These are phyloP conservation scores for Spizellomyces punctatus DNA, from an alignment of 192 early-diverging fungal species.

Conservation along the genomic window DNA sequence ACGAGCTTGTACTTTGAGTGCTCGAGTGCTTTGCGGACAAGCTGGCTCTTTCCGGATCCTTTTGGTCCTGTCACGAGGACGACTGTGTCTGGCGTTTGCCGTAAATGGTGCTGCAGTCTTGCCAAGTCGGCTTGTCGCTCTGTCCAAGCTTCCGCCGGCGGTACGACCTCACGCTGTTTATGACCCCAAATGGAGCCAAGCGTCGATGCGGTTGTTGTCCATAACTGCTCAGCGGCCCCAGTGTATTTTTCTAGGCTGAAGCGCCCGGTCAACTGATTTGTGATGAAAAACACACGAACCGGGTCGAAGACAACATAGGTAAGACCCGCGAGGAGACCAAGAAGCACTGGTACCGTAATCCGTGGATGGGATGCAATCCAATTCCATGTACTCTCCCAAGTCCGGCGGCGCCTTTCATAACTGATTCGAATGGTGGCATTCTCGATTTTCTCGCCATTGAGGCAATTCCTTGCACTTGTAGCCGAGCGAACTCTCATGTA, in stretches of 20 bases:
- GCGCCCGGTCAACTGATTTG: constrained; percentile 78
- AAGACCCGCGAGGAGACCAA: constrained; percentile 74
- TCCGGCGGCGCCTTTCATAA: constrained; percentile 51
- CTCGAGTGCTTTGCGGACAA: constrained; percentile 72
- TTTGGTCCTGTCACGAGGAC: constrained; percentile 82
- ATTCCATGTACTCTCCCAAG: constrained; percentile 67
- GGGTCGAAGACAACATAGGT: constrained; percentile 91
- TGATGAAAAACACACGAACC: constrained; percentile 85
- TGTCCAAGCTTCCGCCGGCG: constrained; percentile 46
- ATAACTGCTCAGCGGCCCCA: constrained; percentile 29
- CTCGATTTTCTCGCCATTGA: constrained; percentile 78
- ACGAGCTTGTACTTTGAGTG: constrained; percentile 66
- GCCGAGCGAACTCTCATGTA: constrained; percentile 78
- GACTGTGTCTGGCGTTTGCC: constrained; percentile 74
- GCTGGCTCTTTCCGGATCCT: constrained; percentile 77
- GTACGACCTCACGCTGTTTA: background rate
- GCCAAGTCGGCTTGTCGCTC: constrained; percentile 61
- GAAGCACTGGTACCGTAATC: constrained; percentile 71
- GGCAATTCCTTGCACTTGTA: constrained; percentile 90
- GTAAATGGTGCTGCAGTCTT: constrained; percentile 59
- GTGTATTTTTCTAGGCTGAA: constrained; percentile 71
- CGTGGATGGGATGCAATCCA: constrained; percentile 65
- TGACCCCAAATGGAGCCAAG: constrained; percentile 18
- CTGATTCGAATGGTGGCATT: constrained; percentile 55
- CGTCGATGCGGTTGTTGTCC: constrained; percentile 29